Evolutionary conservation across 352 stramenopile species (phyloP).

Genomic region (Elongisporangium prolatum): DNA sequence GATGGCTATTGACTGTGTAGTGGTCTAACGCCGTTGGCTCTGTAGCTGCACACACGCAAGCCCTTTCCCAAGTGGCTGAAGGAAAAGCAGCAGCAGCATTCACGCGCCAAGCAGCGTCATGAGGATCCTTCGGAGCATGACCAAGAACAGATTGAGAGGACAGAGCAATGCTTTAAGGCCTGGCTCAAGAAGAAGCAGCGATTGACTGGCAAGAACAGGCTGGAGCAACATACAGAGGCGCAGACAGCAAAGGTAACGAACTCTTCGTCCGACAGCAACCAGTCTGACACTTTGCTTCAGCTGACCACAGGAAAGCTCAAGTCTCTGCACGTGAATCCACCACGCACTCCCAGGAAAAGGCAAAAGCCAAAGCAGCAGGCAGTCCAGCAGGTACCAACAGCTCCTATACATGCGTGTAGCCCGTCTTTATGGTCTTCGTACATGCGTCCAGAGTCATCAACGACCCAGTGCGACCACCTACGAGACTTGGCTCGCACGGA

Average conservation of each 20-base stretch:
- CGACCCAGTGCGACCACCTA: conserved; percentile 13
- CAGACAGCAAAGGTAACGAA: neutral
- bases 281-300: neutral
- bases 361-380: conserved; percentile 14
- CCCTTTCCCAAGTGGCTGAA: conserved; percentile 43
- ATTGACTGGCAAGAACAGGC: neutral
- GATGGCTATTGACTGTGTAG: neutral
- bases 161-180: neutral
- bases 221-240: neutral
- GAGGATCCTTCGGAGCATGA: neutral
- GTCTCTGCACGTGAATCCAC: neutral
- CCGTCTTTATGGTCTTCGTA: neutral
- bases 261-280: no score
- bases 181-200: neutral
- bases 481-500: conserved; percentile 37
- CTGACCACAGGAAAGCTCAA: neutral
- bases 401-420: neutral
- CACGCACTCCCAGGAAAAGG: conserved; percentile 21
- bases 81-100: neutral
- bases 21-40: neutral
- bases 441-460: neutral
- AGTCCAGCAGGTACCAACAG: neutral
- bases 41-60: conserved; percentile 41
- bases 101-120: neutral
- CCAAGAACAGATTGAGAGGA: neutral